phyloP scores from a whole-genome alignment of 352 stramenopile species.

The Pythium monospermum region DNA sequence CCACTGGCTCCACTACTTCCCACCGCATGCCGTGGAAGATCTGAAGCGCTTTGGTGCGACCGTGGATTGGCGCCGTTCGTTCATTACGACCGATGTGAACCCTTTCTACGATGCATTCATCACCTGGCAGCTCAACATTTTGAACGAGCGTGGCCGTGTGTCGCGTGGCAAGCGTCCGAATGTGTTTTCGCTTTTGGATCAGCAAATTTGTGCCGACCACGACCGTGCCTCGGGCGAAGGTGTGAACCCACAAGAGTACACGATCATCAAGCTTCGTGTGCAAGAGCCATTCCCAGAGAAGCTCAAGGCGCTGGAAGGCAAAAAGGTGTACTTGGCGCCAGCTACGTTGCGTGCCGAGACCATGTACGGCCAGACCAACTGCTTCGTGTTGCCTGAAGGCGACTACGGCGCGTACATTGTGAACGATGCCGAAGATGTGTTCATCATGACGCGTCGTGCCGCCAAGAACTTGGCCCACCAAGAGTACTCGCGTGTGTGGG shows the following conservation, averaged over 20 bases:
- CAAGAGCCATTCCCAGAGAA: constrained; percentile 78
- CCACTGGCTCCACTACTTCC: constrained; percentile 99
- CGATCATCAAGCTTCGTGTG: constrained; percentile 96
- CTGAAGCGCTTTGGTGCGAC: constrained; percentile 96
- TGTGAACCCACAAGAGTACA: constrained; percentile 99
- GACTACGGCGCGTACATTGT: constrained; percentile 98
- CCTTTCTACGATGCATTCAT: constrained; percentile 99
- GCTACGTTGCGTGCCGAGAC: constrained; percentile 99
- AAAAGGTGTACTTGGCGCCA: constrained; percentile 96
- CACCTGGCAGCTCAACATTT: constrained; percentile 98
- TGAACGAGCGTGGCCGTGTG: constrained; percentile 88
- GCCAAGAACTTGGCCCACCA: constrained; percentile 96
- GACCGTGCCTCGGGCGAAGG: constrained; percentile 97
- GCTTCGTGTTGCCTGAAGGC: constrained; percentile 98
- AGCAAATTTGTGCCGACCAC: constrained; percentile 99
- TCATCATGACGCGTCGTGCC: constrained; percentile 92
- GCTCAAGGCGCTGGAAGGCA: constrained; percentile 65
- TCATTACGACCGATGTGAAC: constrained; percentile 99
- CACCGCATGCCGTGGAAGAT: constrained; percentile 94
- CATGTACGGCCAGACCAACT: constrained; percentile 99
- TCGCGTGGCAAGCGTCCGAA: constrained; percentile 97
- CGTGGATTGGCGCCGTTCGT: constrained; percentile 98
- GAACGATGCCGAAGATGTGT: constrained; percentile 92
- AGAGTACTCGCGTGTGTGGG: constrained; percentile 86
- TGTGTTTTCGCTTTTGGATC: constrained; percentile 97